phyloP scores from a whole-genome alignment of 192 early-diverging fungal genomes.

The Endogone sp. region DNA sequence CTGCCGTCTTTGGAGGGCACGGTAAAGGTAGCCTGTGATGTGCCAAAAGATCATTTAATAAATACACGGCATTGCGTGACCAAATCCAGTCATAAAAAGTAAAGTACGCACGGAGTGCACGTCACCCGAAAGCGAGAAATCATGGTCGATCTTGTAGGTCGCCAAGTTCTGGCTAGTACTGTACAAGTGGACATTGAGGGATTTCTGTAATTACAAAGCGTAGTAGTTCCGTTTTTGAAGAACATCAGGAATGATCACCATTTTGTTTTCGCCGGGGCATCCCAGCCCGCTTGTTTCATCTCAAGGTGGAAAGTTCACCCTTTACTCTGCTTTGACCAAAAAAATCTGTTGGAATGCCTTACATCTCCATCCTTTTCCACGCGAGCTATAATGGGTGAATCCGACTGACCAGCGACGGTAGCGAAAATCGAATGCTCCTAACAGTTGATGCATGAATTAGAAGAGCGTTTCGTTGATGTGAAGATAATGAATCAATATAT shows the following conservation, averaged over 20 bases:
- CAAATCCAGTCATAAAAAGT: slow-evolving; percentile 12
- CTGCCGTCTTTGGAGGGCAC: slow-evolving; percentile 7
- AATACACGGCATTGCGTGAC: slow-evolving; percentile 14
- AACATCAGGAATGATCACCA: too few species aligned
- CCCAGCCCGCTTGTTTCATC: too few species aligned
- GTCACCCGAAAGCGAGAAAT: slow-evolving; percentile 17
- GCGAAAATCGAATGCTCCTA: slow-evolving; percentile 15
- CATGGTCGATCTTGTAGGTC: slow-evolving; percentile 5
- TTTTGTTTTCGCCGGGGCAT: too few species aligned
- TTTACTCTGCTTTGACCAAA: too few species aligned
- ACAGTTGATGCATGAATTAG: too few species aligned
- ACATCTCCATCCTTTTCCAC: slow-evolving; percentile 16
- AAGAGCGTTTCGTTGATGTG: too few species aligned
- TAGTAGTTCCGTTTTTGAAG: too few species aligned
- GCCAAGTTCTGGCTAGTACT: neutral
- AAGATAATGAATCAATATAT: too few species aligned
- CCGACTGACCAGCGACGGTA: slow-evolving; percentile 8
- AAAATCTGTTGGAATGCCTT: slow-evolving; percentile 9
- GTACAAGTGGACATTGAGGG: too few species aligned
- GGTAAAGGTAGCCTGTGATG: slow-evolving; percentile 25
- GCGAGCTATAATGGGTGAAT: slow-evolving; percentile 17
- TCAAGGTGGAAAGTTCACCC: too few species aligned
- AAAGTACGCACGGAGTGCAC: slow-evolving; percentile 11
- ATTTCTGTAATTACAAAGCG: too few species aligned
- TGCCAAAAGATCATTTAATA: slow-evolving; percentile 19